phyloP scores from a whole-genome alignment of 2,329 filamentous ascomycete species.

The Lizonia empirigonia region DNA sequence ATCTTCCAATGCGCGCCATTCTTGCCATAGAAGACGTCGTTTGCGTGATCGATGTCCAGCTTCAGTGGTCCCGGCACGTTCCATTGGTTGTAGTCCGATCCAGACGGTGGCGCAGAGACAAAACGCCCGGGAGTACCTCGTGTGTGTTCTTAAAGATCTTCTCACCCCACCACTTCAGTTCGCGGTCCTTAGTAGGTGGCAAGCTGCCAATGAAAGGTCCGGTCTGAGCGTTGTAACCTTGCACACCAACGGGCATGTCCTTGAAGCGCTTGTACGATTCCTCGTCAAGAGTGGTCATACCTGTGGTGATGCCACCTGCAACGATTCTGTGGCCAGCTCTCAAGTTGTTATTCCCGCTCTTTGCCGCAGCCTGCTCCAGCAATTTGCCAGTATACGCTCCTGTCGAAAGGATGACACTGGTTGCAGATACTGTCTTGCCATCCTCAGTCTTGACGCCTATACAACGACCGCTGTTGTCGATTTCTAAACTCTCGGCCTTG shows the following conservation, averaged over 20 bases:
- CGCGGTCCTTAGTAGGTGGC: conserved; percentile 41
- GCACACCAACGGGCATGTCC: conserved; percentile 45
- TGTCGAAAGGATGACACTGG: conserved; percentile 47
- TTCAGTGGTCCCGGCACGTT: conserved; percentile 62
- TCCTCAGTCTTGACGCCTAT: conserved; percentile 44
- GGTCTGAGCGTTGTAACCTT: conserved; percentile 37
- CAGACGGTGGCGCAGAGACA: conserved; percentile 63
- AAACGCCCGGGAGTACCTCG: conserved; percentile 54
- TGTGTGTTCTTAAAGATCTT: conserved; percentile 46
- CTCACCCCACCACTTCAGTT: conserved; percentile 45
- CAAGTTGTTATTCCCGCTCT: conserved; percentile 54
- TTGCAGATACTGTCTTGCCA: conserved; percentile 35
- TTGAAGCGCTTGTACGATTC: conserved; percentile 34
- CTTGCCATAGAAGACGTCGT: conserved; percentile 64
- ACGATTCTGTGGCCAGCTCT: conserved; percentile 61
- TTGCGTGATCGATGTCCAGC: conserved; percentile 63
- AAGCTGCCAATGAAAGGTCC: conserved; percentile 43
- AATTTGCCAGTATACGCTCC: conserved; percentile 52
- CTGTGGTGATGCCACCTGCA: conserved; percentile 61
- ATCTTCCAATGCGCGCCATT: conserved; percentile 63
- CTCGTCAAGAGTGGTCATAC: conserved; percentile 54
- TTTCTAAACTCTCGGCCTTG: conserved; percentile 56
- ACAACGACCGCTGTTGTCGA: conserved; percentile 55
- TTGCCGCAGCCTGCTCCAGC: conserved; percentile 55
- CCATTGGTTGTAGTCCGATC: conserved; percentile 67